Base-by-base conservation (phyloP, 2,329 filamentous ascomycete genomes). In the Corynespora cassiicola region DNA sequence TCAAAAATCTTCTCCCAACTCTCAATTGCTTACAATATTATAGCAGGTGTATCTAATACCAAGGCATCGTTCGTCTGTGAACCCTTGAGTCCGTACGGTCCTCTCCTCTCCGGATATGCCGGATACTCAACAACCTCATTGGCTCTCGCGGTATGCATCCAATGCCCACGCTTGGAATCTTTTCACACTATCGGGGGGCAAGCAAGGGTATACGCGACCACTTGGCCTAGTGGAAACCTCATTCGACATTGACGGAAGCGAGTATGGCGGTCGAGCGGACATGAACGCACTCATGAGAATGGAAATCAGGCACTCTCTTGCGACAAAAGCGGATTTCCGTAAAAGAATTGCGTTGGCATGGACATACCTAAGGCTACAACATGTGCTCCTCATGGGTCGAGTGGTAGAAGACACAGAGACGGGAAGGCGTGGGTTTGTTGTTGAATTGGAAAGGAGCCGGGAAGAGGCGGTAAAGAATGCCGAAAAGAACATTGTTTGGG, bases 261-360 rank as follows among this genome's bases (percentile, higher is more conserved):
- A 71, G 31, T 73, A 61, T 33, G 71, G 72, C 38, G 74, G 74
- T 5, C 58, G 73, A 35, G 74, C 74, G 14, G 74, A 76, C 36
- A 65, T 75, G 43, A 73, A 66, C 11, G 57, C 59, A 2, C 51
- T 65, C 2, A 53, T 75, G 7, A 65, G 64, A 1, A 36, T 73
- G 11, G 62, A 68, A 9, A 49, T 71, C 19, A 48, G 51, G n/a
- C 63, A 66, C 23, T 46, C 25, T 0, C 52, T 74, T 5, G 42
- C 52, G 6, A 43, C 42, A 1, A 42, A 43, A n/a, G 39, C 53
- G 7, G 54, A 61, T 2, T 52, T 73, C 3, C 60, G 66, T 4
- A 38, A 57, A 30, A 50, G 63, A 22, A 64, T 75, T 6, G 42
- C 63, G 3, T 49, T 70, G 4, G 70, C 70, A 2, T 75, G 72